Percentiles rank a stretch among this genome's conserved stretches.
Evolutionary conservation across 1,139 yeast genomes (phyloP).

Genomic region (Scheffersomyces stambukii): DNA sequence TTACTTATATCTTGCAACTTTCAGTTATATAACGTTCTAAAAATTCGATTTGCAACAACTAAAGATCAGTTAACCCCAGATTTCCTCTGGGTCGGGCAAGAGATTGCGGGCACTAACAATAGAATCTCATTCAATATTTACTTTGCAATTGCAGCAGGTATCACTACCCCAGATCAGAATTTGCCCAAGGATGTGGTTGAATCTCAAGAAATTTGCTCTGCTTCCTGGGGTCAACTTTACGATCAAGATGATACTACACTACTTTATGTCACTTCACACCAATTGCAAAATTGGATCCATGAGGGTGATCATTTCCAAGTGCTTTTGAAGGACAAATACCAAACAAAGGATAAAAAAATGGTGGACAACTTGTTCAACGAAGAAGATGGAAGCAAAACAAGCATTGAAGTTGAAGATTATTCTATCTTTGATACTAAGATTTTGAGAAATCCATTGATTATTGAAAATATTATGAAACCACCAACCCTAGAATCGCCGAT

Average conservation of each 20-base stretch:
- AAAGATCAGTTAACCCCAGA: slow-evolving; percentile 20
- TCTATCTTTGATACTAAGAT: slow-evolving; percentile 10
- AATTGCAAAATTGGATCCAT: slow-evolving; percentile 27
- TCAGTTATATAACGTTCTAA: slow-evolving; percentile 21
- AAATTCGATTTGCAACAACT: slow-evolving; percentile 21
- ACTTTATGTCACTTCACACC: slow-evolving; percentile 31
- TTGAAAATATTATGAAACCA: slow-evolving; percentile 21
- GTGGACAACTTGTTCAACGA: slow-evolving; percentile 10
- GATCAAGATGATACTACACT: slow-evolving; percentile 21
- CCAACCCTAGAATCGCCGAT: slow-evolving; percentile 15
- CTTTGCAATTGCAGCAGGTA: slow-evolving; percentile 29
- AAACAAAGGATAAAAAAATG: slow-evolving; percentile 5
- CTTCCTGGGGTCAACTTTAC: slow-evolving; percentile 36
- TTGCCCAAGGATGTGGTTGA: slow-evolving; percentile 14
- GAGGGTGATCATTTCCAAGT: slow-evolving; percentile 12
- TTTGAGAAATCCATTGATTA: slow-evolving; percentile 17
- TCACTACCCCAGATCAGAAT: slow-evolving; percentile 27
- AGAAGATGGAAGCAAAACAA: slow-evolving; percentile 4
- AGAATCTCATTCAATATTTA: slow-evolving; percentile 21
- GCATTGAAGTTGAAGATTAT: slow-evolving; percentile 4
- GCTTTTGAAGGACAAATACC: slow-evolving; percentile 15
- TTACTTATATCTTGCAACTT: slow-evolving; percentile 24
- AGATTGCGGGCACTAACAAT: slow-evolving; percentile 22
- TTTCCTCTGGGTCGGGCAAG: slow-evolving; percentile 33
- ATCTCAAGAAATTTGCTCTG: slow-evolving; percentile 33